Conservation (phyloP, 768 basidiomycete genomes). For the Sistotremastrum niveocremeum region DNA sequence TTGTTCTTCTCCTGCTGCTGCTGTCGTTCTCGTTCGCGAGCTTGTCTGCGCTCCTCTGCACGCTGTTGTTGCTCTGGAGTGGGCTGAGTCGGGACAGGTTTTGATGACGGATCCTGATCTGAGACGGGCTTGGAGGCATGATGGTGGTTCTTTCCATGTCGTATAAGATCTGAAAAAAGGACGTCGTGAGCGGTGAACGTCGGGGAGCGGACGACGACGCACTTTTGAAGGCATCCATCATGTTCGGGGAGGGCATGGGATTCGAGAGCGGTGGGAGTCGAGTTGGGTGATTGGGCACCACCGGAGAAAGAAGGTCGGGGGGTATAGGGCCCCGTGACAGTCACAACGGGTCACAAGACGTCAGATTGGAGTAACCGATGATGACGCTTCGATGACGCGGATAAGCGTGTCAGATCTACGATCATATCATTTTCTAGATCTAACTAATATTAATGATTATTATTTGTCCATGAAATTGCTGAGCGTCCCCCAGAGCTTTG, state of each 20-base stretch:
- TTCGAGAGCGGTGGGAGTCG: not conserved
- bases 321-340: not conserved
- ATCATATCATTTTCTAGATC: no score
- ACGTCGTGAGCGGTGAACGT: conserved; percentile 5
- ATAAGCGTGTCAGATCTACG: no score
- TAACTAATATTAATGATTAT: no score
- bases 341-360: not conserved
- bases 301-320: not conserved
- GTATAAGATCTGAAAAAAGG: conserved; percentile 48
- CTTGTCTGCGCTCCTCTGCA: conserved; percentile 16
- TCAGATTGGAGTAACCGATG: no score
- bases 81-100: conserved; percentile 12
- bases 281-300: not conserved
- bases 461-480: no score
- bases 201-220: conserved; percentile 16
- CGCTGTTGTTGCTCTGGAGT: conserved; percentile 20
- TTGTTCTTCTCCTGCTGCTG: conserved; percentile 24
- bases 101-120: conserved; percentile 5
- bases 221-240: conserved; percentile 88
- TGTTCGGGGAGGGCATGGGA: conserved; percentile 46
- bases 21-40: conserved; percentile 15
- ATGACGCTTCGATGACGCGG: no score
- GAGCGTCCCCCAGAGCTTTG: no score
- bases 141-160: conserved; percentile 64
- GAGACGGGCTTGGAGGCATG: conserved; percentile 8